Base-by-base conservation (phyloP, 371 early-diverging fungal species). In the Saksenaea vasiformis region DNA sequence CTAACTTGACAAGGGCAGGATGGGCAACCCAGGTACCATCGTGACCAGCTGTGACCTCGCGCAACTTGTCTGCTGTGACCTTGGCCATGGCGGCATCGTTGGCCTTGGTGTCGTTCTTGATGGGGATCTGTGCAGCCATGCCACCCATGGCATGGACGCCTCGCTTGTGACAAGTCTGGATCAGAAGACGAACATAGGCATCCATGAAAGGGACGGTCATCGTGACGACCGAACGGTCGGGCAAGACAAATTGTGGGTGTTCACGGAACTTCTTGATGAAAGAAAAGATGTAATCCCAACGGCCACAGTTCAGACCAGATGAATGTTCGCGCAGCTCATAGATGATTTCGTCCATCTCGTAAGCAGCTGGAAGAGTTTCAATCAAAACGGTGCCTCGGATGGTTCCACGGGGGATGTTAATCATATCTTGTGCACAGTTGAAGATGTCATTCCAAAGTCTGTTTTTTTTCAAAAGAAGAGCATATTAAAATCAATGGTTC, bases 111-210 rank as follows among this genome's bases (percentile, higher is more conserved):
- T 97, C 86, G 81, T 90, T 87, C 86, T 95, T 95, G 89, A 97
- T 95, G 47, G 98, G 98, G 70, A 97, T 97, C 77, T 96, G 95
- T 36, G 98, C 98, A 41, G 98, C 97, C 98, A 97, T 97, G 43
- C 98, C 98, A 58, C 98, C 98, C 96, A 97, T 97, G 54, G 98
- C 98, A 73, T 97, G 98, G 13, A 97, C 98, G 56, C 96, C 95
- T 55, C 97, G 93, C 82, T 87, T 89, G 80, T 97, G 98, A 77
- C 98, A 97, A 11, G 97, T 97, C 85, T 97, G 91, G 81, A 97
- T 96, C 67, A 97, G 84, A 35, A 96, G 82, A 10, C 93, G 91
- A 53, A 76, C 74, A 74, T 97, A 97, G 37, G 97, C 89, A 71
- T 92, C 93, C 98, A 97, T 97, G 79, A 97, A 97, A 41, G 96